Evolutionary conservation across 2,329 filamentous ascomycete species (phyloP).

Genomic region (Neospermospora avenae): DNA sequence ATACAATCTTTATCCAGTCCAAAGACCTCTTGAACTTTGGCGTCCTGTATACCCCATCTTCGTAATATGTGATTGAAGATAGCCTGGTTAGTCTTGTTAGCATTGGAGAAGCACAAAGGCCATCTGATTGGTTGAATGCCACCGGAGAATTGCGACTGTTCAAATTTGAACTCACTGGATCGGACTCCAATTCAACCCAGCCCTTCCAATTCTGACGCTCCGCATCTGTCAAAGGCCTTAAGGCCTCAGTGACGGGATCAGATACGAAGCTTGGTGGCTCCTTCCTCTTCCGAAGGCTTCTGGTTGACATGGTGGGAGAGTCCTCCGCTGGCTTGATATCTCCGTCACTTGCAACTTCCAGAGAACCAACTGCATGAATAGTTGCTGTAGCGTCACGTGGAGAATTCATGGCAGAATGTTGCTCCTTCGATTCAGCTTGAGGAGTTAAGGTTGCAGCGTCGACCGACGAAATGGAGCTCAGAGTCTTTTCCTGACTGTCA

Average conservation of each 20-base stretch:
- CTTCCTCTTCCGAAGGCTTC: slow-evolving; percentile 12
- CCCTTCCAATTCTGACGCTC: slow-evolving; percentile 64
- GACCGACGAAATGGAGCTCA: background rate
- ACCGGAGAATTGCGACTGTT: background rate
- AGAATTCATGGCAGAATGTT: background rate
- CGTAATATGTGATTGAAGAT: slow-evolving; percentile 84
- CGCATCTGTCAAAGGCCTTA: slow-evolving; percentile 46
- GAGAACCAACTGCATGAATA: background rate
- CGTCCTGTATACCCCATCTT: slow-evolving; percentile 70
- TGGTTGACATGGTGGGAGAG: background rate
- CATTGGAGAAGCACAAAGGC: too few species aligned
- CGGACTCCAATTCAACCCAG: slow-evolving; percentile 85
- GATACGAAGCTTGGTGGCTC: background rate
- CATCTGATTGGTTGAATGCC: too few species aligned
- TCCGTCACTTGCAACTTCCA: background rate
- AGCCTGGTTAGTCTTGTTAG: slow-evolving; percentile 46
- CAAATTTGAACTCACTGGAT: slow-evolving; percentile 59
- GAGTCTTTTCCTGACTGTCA: background rate
- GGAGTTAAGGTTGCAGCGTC: background rate
- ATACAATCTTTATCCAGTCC: slow-evolving; percentile 66
- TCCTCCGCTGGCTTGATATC: background rate
- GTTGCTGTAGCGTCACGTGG: background rate
- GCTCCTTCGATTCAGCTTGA: background rate
- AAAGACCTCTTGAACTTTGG: slow-evolving; percentile 75
- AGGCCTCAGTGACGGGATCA: slow-evolving; percentile 24